Conservation (phyloP, 768 basidiomycete genomes). For the Mycena crocata region DNA sequence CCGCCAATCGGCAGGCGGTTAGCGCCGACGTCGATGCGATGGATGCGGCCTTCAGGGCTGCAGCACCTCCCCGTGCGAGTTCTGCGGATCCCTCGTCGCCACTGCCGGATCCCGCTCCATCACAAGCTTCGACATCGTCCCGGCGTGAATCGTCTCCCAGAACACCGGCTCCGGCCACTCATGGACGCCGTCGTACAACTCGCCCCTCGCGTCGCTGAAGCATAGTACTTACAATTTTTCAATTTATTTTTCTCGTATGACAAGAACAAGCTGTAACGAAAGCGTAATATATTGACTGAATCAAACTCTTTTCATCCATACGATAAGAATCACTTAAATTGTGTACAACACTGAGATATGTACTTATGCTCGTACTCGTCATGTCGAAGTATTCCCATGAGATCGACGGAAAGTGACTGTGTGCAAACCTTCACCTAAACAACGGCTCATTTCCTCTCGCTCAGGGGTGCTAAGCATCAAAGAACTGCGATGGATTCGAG, state of each 20-base stretch:
- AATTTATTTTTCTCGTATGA: too few relatives aligned
- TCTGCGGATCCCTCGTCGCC: background rate
- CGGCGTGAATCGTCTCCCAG: background rate
- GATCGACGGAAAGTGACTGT: background rate
- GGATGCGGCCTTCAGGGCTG: slow-evolving; percentile 7
- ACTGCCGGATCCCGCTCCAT: background rate
- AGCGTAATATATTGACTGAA: background rate
- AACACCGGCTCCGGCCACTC: background rate
- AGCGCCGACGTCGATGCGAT: background rate
- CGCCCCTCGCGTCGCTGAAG: background rate
- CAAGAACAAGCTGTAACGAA: too few relatives aligned
- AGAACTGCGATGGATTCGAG: background rate
- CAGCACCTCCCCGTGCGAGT: background rate
- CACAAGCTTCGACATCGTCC: slow-evolving; percentile 1
- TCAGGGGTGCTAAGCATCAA: background rate
- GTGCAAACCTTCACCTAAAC: background rate
- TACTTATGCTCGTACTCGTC: background rate
- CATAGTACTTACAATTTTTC: background rate
- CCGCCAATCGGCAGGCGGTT: slow-evolving; percentile 3
- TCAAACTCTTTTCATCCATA: background rate
- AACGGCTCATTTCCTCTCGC: background rate
- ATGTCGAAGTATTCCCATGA: background rate
- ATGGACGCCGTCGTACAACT: background rate
- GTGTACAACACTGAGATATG: background rate
- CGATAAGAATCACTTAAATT: background rate